phyloP scores from a whole-genome alignment of 73 alveolate genomes.

The Tetrahymena thermophila region DNA sequence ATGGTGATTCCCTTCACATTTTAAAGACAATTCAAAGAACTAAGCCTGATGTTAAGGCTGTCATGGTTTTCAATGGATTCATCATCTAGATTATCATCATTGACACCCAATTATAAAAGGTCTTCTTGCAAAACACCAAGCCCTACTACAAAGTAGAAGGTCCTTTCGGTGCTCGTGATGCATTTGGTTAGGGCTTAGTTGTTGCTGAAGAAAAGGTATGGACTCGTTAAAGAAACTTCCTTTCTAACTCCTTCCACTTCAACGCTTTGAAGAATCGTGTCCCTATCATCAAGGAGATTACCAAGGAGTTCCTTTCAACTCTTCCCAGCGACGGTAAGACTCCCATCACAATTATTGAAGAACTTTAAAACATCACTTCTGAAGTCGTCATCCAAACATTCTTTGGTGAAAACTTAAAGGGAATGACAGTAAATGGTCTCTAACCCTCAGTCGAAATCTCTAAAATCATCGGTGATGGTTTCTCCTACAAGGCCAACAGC shows the following conservation, averaged over 20 bases:
- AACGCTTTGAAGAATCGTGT: slow-evolving; percentile 11
- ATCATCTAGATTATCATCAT: not conserved
- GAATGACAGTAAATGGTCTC: not conserved
- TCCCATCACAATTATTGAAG: not conserved
- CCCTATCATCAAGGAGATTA: slow-evolving; percentile 21
- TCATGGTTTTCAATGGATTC: not conserved
- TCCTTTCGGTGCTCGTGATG: slow-evolving; percentile 2
- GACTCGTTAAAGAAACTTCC: slow-evolving; percentile 15
- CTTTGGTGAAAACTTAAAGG: not conserved
- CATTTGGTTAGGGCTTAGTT: not conserved
- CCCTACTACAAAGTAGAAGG: not conserved
- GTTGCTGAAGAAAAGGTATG: slow-evolving; percentile 19
- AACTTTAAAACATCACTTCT: not conserved
- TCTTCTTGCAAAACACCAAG: not conserved
- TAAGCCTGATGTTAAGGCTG: not conserved
- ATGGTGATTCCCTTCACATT: not conserved
- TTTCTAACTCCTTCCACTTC: slow-evolving; percentile 11
- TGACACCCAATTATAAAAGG: not conserved
- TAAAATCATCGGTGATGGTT: not conserved
- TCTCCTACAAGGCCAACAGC: not conserved
- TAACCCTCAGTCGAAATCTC: not conserved
- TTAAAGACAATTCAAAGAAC: not conserved
- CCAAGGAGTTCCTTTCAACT: not conserved
- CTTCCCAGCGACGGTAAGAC: not conserved
- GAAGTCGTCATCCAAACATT: not conserved